Conservation (phyloP, 2,329 filamentous ascomycete genomes). For the Allantophomopsis lycopodina region DNA sequence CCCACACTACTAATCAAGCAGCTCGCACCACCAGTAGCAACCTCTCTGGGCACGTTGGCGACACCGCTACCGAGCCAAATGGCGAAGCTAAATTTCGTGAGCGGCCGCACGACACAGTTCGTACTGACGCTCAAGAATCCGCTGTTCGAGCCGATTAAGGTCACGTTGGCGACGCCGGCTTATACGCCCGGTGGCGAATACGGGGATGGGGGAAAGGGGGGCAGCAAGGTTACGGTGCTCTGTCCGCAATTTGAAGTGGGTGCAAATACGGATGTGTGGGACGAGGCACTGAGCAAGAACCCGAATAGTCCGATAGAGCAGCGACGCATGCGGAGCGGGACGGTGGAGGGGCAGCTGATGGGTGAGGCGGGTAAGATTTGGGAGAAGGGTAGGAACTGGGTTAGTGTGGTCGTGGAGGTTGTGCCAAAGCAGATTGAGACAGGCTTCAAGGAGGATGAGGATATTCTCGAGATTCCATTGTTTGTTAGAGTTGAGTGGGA, state of each 20-base stretch:
- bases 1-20: constrained; percentile 66
- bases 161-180: constrained; percentile 76
- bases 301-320: constrained; percentile 25
- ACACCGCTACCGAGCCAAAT: constrained; percentile 17
- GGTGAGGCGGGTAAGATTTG: constrained; percentile 91
- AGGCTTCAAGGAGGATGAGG: constrained; percentile 43
- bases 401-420: constrained; percentile 84
- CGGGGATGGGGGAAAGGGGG: constrained; percentile 8
- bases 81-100: constrained; percentile 30
- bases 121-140: constrained; percentile 87
- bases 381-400: constrained; percentile 89
- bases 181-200: constrained; percentile 60
- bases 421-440: constrained; percentile 40
- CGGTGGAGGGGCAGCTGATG: constrained; percentile 29
- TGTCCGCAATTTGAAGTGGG: constrained; percentile 92
- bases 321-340: constrained; percentile 17
- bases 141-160: constrained; percentile 78
- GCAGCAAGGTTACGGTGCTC: constrained; percentile 74
- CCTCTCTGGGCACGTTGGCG: constrained; percentile 19
- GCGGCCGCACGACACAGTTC: constrained; percentile 42
- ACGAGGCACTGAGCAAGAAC: constrained; percentile 56
- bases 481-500: constrained; percentile 92
- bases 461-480: constrained; percentile 74
- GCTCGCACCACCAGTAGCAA: constrained; percentile 24
- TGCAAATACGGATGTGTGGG: constrained; percentile 87